Evolutionary conservation across 371 early-diverging fungal genomes (phyloP).

Genomic region (Apophysomyces trapeziformis): DNA sequence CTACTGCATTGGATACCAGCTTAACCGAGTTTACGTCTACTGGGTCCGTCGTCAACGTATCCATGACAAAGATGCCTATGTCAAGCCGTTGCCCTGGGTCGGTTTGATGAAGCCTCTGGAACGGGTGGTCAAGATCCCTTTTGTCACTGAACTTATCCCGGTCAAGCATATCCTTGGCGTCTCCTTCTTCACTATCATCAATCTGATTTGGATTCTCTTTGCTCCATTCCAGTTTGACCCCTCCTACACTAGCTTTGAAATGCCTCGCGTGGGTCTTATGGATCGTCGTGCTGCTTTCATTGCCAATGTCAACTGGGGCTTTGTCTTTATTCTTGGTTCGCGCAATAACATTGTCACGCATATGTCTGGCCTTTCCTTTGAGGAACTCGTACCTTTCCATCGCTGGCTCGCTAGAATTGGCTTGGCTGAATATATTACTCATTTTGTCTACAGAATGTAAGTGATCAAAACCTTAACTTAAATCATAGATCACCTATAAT

Average conservation of each 20-base stretch:
- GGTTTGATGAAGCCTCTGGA: slow-evolving; percentile 19
- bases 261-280: slow-evolving; percentile 32
- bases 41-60: slow-evolving; percentile 28
- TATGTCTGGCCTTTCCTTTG: slow-evolving; percentile 51
- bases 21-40: slow-evolving; percentile 33
- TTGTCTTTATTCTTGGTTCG: slow-evolving; percentile 51
- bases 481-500: not conserved
- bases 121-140: slow-evolving; percentile 38
- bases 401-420: slow-evolving; percentile 53
- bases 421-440: slow-evolving; percentile 43
- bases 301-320: slow-evolving; percentile 50
- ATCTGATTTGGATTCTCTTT: slow-evolving; percentile 37
- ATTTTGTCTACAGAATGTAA: slow-evolving; percentile 53
- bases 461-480: slow-evolving; percentile 5
- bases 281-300: slow-evolving; percentile 54
- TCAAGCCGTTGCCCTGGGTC: slow-evolving; percentile 11
- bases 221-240: slow-evolving; percentile 26
- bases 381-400: slow-evolving; percentile 50
- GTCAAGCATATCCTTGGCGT: slow-evolving; percentile 46
- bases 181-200: slow-evolving; percentile 33
- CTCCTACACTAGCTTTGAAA: slow-evolving; percentile 10
- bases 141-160: slow-evolving; percentile 43
- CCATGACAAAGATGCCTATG: slow-evolving; percentile 12
- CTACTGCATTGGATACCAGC: slow-evolving; percentile 45
- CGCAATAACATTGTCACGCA: slow-evolving; percentile 44